Evolutionary conservation across 306 rosid genomes (phyloP).

Genomic region (Fragaria vesca): DNA sequence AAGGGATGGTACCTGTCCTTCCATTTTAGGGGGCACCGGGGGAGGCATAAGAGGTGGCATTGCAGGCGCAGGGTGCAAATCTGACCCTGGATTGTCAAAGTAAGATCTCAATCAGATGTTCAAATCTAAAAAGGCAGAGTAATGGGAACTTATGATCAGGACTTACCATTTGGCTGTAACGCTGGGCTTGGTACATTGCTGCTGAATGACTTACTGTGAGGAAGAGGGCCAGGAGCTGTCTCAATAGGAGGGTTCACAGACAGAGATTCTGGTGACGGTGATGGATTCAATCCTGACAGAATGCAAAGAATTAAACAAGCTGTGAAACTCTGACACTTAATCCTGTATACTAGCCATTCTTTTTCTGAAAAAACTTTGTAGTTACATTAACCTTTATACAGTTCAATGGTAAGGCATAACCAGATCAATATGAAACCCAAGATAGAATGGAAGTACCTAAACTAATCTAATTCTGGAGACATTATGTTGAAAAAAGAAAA

Average conservation of each 20-base stretch:
- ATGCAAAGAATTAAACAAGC: conserved; percentile 23
- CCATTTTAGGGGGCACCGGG: conserved; percentile 36
- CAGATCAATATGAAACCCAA: background rate
- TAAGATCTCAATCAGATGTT: conserved; percentile 20
- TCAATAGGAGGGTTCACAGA: conserved; percentile 42
- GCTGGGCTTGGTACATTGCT: conserved; percentile 44
- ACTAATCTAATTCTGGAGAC: background rate
- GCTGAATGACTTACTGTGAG: conserved; percentile 39
- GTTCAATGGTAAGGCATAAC: conserved; percentile 9
- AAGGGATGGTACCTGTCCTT: conserved; percentile 41
- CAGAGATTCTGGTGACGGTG: conserved; percentile 52
- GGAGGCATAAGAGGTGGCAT: conserved; percentile 42
- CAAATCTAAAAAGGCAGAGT: conserved; percentile 19
- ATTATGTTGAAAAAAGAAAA: conserved; percentile 2
- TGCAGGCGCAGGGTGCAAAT: conserved; percentile 42
- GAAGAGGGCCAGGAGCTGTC: conserved; percentile 36
- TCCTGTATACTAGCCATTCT: background rate
- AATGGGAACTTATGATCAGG: conserved; percentile 14
- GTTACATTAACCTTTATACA: background rate
- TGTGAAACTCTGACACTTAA: conserved; percentile 2
- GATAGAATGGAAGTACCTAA: background rate
- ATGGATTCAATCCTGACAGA: conserved; percentile 44
- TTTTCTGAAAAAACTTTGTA: background rate
- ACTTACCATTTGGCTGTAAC: conserved; percentile 56
- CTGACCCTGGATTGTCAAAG: conserved; percentile 49